Evolutionary conservation across 164 flowering plant genomes (phyloP).

Genomic region (Magnolia changhungtana): DNA sequence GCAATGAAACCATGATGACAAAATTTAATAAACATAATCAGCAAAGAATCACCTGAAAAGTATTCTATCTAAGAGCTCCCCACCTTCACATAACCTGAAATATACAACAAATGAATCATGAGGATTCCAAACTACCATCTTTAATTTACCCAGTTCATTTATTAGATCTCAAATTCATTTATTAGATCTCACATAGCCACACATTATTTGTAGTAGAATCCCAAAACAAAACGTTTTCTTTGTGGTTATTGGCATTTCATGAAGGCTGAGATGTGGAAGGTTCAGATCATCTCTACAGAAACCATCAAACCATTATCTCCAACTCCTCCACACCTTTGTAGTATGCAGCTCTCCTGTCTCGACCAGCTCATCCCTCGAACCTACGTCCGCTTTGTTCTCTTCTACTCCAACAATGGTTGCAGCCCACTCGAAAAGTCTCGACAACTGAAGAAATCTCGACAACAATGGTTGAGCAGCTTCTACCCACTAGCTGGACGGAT

Average conservation of each 20-base stretch:
- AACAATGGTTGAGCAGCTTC: slow-evolving; percentile 5
- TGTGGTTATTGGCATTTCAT: neutral
- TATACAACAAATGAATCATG: too few species aligned
- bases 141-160: too few species aligned
- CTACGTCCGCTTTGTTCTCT: slow-evolving; percentile 11
- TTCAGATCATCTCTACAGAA: slow-evolving; percentile 10
- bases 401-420: slow-evolving; percentile 1
- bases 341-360: slow-evolving; percentile 5
- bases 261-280: neutral
- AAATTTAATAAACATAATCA: too few species aligned
- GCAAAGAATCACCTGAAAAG: too few species aligned
- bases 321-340: slow-evolving; percentile 21
- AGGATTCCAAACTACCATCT: too few species aligned
- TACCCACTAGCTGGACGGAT: slow-evolving; percentile 17
- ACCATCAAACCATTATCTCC: slow-evolving; percentile 20
- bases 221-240: too few species aligned
- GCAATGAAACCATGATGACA: too few species aligned
- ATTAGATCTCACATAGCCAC: too few species aligned
- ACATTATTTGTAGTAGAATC: too few species aligned
- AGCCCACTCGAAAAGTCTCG: neutral
- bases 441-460: slow-evolving; percentile 8
- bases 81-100: too few species aligned
- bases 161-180: too few species aligned
- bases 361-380: slow-evolving; percentile 13
- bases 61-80: too few species aligned